Evolutionary conservation across 331 rosid species (phyloP).

Genomic region (Quercus tomentella): DNA sequence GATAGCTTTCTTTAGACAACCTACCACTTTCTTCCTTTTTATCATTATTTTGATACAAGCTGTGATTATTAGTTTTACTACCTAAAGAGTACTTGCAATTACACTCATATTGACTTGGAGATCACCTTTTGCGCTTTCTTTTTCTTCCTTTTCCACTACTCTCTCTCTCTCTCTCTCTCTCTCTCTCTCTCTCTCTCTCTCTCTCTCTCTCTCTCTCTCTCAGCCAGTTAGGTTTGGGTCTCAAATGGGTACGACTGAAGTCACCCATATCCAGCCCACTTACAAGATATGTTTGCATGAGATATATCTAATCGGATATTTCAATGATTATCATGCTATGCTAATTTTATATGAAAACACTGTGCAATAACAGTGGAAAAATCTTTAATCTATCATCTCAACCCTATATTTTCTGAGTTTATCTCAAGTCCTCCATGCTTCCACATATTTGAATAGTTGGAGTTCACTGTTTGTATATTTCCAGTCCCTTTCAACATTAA

Average conservation of each 20-base stretch:
- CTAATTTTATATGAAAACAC: background rate
- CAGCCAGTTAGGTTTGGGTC: background rate
- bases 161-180: background rate
- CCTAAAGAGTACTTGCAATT: conserved; percentile 37
- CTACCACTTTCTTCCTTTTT: conserved; percentile 21
- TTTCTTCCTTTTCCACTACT: background rate
- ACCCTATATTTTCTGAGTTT: background rate
- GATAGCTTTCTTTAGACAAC: conserved; percentile 15
- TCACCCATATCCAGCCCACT: background rate
- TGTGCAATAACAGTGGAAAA: background rate
- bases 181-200: conserved; percentile 1
- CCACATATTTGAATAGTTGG: background rate
- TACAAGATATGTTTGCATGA: background rate
- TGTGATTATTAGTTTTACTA: conserved; percentile 34
- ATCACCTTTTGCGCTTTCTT: conserved; percentile 14
- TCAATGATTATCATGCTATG: background rate
- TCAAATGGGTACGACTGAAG: background rate
- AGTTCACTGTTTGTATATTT: background rate
- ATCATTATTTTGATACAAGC: conserved; percentile 21
- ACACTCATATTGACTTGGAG: conserved; percentile 37
- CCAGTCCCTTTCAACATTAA: too few species aligned
- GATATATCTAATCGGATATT: background rate
- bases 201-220: conserved; percentile 11
- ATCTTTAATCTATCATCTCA: background rate
- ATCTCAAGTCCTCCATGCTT: background rate